These are phyloP conservation scores for Lodderomyces elongisporus DNA, from an alignment of 1,139 yeast genomes.

Conservation along the genomic window DNA sequence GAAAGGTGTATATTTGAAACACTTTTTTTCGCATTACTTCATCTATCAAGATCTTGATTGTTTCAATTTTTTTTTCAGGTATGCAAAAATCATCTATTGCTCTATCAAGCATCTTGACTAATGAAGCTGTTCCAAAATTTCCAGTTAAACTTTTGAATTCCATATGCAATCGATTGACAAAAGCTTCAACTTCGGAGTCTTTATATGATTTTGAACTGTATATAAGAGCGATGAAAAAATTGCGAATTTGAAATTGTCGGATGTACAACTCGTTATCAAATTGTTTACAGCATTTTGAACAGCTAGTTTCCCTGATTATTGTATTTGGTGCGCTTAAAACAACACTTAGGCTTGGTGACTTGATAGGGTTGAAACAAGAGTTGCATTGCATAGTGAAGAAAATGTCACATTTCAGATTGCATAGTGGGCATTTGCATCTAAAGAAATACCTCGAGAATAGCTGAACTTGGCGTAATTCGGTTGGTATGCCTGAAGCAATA, in stretches of 20 bases:
- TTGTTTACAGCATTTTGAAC: slow-evolving; percentile 7
- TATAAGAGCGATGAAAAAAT: slow-evolving; percentile 10
- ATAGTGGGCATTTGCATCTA: slow-evolving; percentile 26
- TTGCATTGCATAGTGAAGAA: slow-evolving; percentile 20
- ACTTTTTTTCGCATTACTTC: slow-evolving; percentile 9
- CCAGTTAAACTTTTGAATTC: slow-evolving; percentile 7
- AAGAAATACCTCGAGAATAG: slow-evolving; percentile 21
- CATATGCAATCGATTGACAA: slow-evolving; percentile 4
- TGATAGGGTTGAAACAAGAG: slow-evolving; percentile 13
- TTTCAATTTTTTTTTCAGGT: slow-evolving; percentile 1
- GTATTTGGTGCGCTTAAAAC: slow-evolving; percentile 8
- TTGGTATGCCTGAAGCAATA: slow-evolving; percentile 10
- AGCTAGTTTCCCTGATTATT: slow-evolving; percentile 7
- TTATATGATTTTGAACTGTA: slow-evolving; percentile 1
- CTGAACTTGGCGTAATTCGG: slow-evolving; percentile 8
- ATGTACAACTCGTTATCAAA: slow-evolving; percentile 7
- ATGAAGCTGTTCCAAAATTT: slow-evolving; percentile 3
- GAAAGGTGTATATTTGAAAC: slow-evolving; percentile 17
- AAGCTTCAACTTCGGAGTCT: slow-evolving; percentile 8
- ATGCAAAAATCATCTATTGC: slow-evolving; percentile 6
- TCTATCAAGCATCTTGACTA: slow-evolving; percentile 5
- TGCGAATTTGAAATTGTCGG: slow-evolving; percentile 8
- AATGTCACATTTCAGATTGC: slow-evolving; percentile 17
- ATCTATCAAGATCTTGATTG: slow-evolving; percentile 8
- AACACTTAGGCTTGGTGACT: slow-evolving; percentile 8